Base-by-base conservation (phyloP, 306 rosid genomes). In the Inga leiocalycina region DNA sequence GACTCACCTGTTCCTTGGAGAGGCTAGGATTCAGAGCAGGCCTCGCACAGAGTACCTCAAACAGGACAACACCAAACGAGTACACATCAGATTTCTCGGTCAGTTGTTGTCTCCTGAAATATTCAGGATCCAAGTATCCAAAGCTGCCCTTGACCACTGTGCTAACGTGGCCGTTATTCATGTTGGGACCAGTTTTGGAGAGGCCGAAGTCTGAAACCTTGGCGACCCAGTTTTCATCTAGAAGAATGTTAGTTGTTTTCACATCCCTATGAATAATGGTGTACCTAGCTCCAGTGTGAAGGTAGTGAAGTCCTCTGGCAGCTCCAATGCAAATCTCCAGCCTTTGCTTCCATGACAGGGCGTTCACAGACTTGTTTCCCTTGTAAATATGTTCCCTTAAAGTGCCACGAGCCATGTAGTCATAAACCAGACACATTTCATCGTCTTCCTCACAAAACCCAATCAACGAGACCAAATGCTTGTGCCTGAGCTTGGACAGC, bases 121-220 rank as follows among this genome's bases (percentile, higher is more conserved):
- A 89, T 83, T 89, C 91, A 77, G 92, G 92, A 79, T 89, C 91
- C 84, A 89, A 84, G 79, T 87, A 89, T 6, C 92, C 92, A 77
- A 89, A 89, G 82, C 92, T 89, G 37, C 92, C 92, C 80, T 89
- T 89, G 80, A 89, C 92, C 76, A 89, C 89, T 39, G 92, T 89
- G 73, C 91, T 89, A 39, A 89, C 88, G 74, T 89, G 92, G 10
- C 82, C 92, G 0, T 8, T 15, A 62, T 76, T 87, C 91, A 88
- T 79, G 52, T 85, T 24, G 22, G 91, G 91, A 73, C 92, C 92
- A 0, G 92, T 89, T 84, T 89, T 89, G n/a, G 91, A 87, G 77
- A 89, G 62, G 17, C 92, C 92, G n/a, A 89, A 89, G 84, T 89
- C 92, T 27, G 92, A 89, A 84, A 89, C 92, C 85, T 89, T 89